Conservation (phyloP, 345 rosid genomes). For the Ceriops zippeliana region DNA sequence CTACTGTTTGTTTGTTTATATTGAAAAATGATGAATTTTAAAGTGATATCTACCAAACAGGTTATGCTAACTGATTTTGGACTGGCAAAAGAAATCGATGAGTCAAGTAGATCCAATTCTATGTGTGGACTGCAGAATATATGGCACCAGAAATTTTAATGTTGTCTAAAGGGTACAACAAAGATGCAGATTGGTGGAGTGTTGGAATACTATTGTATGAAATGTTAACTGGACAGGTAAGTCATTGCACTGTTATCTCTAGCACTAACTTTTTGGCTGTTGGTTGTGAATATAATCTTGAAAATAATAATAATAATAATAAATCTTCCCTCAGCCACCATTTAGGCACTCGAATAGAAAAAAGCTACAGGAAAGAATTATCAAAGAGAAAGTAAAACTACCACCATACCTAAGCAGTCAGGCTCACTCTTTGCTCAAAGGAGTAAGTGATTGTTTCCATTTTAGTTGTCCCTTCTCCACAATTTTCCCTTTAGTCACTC, state of each 20-base stretch:
- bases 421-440: conserved; percentile 71
- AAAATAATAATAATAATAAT: background rate
- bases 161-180: conserved; percentile 61
- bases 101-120: conserved; percentile 59
- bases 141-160: conserved; percentile 74
- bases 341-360: conserved; percentile 54
- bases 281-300: background rate
- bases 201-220: conserved; percentile 59
- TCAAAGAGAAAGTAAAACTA: conserved; percentile 63
- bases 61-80: conserved; percentile 74
- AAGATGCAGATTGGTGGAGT: conserved; percentile 84
- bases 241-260: background rate
- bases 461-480: background rate
- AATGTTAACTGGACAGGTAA: conserved; percentile 72
- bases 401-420: conserved; percentile 56
- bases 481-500: background rate
- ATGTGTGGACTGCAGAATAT: conserved; percentile 71
- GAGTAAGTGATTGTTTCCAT: conserved; percentile 37
- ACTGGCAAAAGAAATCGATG: conserved; percentile 71
- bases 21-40: background rate
- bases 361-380: conserved; percentile 70
- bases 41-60: conserved; percentile 26
- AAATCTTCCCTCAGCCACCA: conserved; percentile 45
- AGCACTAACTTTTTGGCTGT: background rate
- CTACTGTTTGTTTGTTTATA: background rate